A percentile compares a stretch with the other conserved stretches of the same genome.
Evolutionary conservation across 177 flowering plant genomes (phyloP).

Genomic region (Vitis hybrid): DNA sequence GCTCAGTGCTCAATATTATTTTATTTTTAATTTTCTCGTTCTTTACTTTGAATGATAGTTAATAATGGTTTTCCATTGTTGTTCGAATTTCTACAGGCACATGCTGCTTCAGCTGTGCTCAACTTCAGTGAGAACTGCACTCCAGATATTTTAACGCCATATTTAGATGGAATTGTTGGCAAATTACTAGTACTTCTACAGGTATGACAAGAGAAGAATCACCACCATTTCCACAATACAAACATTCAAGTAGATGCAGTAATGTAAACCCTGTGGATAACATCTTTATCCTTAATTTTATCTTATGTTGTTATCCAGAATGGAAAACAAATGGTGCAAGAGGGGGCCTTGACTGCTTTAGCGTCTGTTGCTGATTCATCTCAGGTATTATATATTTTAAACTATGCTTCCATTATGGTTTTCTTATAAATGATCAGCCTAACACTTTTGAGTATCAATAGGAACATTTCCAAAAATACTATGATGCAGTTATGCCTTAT

Average conservation of each 20-base stretch:
- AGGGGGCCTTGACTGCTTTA: slow-evolving; percentile 95
- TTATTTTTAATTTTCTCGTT: no score
- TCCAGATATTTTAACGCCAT: slow-evolving; percentile 86
- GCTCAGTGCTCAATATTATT: no score
- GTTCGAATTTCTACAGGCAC: slow-evolving; percentile 59
- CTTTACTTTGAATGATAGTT: no score
- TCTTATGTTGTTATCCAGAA: slow-evolving; percentile 46
- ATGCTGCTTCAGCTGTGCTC: slow-evolving; percentile 98
- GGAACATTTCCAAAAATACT: slow-evolving; percentile 95
- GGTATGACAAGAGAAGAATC: slow-evolving; percentile 34
- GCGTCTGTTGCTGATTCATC: slow-evolving; percentile 99
- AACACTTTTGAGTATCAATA: slow-evolving; percentile 21
- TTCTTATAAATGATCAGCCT: slow-evolving; percentile 6
- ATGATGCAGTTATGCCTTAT: slow-evolving; percentile 97
- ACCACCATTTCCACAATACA: background rate
- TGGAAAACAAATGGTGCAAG: slow-evolving; percentile 98
- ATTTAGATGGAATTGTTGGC: slow-evolving; percentile 86
- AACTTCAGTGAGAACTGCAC: slow-evolving; percentile 99
- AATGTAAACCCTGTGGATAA: no score
- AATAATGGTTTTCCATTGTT: background rate
- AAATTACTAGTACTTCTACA: slow-evolving; percentile 91
- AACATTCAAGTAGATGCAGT: background rate
- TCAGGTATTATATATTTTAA: slow-evolving; percentile 50
- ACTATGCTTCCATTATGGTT: background rate
- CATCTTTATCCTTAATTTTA: no score